A percentile compares a stretch with the other conserved stretches of the same genome.
Conservation (phyloP, 164 flowering plant species). For the Stephania japonica region DNA sequence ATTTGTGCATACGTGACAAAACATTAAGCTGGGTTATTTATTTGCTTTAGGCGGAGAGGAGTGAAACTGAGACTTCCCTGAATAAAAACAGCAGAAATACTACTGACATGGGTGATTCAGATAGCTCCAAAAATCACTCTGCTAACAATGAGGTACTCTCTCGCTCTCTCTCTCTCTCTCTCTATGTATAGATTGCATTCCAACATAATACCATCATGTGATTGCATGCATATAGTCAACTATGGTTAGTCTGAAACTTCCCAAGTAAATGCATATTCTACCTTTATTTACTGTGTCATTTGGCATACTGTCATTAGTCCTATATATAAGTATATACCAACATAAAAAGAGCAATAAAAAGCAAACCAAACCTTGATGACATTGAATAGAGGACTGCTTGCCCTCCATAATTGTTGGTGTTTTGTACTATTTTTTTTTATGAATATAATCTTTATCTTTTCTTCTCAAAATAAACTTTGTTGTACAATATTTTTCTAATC, state of each 20-base stretch:
- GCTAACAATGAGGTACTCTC: constrained; percentile 33
- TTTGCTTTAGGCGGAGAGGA: constrained; percentile 52
- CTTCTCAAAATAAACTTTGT: too few species aligned
- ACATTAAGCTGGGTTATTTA: constrained; percentile 1
- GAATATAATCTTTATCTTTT: too few species aligned
- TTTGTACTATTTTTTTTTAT: too few species aligned
- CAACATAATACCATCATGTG: background rate
- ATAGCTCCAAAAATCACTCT: constrained; percentile 17
- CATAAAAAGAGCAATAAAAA: too few species aligned
- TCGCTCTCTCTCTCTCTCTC: too few species aligned
- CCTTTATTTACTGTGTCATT: background rate
- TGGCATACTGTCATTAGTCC: background rate
- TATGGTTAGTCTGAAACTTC: background rate
- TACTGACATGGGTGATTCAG: constrained; percentile 22
- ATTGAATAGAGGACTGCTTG: too few species aligned
- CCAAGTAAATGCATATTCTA: background rate
- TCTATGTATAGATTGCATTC: background rate
- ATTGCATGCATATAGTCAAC: background rate
- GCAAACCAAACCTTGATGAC: too few species aligned
- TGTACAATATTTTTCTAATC: too few species aligned
- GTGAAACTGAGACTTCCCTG: constrained; percentile 45
- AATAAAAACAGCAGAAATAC: constrained; percentile 21
- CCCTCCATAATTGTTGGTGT: too few species aligned
- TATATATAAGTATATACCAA: background rate
- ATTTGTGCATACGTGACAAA: background rate